A percentile compares a stretch with the other conserved stretches of the same genome.
phyloP scores from a whole-genome alignment of 805 yeast genomes.

The Kockiozyma suomiensis region DNA sequence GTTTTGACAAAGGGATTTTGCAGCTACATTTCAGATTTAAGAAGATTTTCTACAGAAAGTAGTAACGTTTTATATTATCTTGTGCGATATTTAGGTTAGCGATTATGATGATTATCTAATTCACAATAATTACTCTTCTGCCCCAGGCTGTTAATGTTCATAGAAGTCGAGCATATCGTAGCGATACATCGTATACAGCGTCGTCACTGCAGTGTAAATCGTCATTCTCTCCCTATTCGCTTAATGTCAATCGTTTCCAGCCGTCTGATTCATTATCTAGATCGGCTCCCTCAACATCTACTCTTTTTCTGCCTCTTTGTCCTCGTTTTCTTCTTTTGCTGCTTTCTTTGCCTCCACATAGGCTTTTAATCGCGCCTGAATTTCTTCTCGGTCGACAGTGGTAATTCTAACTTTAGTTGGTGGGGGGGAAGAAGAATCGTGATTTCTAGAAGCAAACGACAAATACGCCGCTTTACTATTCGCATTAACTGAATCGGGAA shows the following conservation, averaged over 20 bases:
- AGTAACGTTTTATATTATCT: conserved; percentile 6
- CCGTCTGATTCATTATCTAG: too few species aligned
- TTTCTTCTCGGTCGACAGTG: conserved; percentile 17
- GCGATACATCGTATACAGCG: too few species aligned
- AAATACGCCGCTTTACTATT: conserved; percentile 8
- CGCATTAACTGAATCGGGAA: conserved; percentile 19
- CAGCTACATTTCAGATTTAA: conserved; percentile 45
- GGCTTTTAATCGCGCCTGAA: conserved; percentile 20
- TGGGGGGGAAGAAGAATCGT: conserved; percentile 8
- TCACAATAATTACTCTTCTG: too few species aligned
- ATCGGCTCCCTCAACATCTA: too few species aligned
- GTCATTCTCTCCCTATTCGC: too few species aligned
- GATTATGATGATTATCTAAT: too few species aligned
- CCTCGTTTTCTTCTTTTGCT: not conserved
- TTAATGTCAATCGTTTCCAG: too few species aligned
- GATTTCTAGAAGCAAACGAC: not conserved
- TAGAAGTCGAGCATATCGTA: too few species aligned
- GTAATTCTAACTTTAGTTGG: conserved; percentile 17
- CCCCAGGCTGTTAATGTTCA: too few species aligned
- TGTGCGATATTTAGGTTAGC: too few species aligned
- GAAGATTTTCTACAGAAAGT: conserved; percentile 38
- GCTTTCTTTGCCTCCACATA: conserved; percentile 25
- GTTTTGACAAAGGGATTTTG: conserved; percentile 44
- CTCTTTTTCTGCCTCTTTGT: not conserved
- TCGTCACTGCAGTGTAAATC: too few species aligned